These are phyloP conservation scores for Conringia planisiliqua DNA, from an alignment of 345 rosid genomes.

Conservation along the genomic window DNA sequence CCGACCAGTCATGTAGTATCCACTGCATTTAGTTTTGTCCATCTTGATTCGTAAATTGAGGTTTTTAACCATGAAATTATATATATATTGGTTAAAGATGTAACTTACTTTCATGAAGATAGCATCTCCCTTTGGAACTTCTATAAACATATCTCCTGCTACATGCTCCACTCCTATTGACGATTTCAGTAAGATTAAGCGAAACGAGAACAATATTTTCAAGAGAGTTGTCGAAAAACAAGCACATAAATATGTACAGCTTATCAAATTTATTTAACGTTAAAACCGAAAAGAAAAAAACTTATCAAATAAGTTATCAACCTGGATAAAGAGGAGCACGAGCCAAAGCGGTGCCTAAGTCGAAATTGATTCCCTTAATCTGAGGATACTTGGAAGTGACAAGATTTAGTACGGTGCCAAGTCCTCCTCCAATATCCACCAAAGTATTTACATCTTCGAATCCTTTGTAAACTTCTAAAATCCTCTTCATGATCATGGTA, in stretches of 20 bases:
- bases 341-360: neutral
- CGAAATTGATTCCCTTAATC: neutral
- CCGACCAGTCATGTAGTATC: constrained; percentile 10
- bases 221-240: neutral
- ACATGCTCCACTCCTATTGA: neutral
- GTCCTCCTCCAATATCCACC: neutral
- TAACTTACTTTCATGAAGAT: neutral
- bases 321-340: neutral
- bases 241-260: neutral
- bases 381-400: neutral
- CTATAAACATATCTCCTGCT: neutral
- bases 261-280: neutral
- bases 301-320: too few relatives aligned
- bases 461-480: neutral
- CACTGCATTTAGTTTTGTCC: neutral
- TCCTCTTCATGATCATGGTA: neutral
- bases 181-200: neutral
- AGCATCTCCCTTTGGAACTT: neutral
- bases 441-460: neutral
- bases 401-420: neutral
- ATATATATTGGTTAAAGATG: neutral
- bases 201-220: neutral
- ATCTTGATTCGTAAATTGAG: neutral
- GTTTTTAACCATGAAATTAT: neutral
- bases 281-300: too few relatives aligned